Evolutionary conservation across 2,329 filamentous ascomycete genomes (phyloP), one percentile per base, ranked within the genome.

Genomic region (Phialemonium atrogriseum): DNA sequence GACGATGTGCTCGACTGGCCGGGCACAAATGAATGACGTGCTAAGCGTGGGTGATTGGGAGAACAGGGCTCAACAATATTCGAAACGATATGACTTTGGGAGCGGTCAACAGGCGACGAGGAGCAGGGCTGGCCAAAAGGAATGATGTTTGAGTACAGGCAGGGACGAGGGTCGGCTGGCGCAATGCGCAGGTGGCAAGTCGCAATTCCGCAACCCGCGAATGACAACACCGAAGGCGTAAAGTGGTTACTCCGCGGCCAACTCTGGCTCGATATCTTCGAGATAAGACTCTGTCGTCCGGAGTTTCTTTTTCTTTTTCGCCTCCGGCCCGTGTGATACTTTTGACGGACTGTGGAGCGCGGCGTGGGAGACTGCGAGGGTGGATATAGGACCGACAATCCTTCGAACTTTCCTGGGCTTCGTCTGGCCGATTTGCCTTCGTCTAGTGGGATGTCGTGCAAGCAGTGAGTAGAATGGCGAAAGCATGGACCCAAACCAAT

Each of bases 11-110:
- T n/a, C n/a, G 10, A 14, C 7, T 26, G 12, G 11, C 28, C 17
- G 5, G 19, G 20, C 12, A 16, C n/a, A 21, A 21, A 17, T 34
- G 42, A n/a, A 50, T 50, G 33, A 45, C 48, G 48, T 50, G 48
- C 48, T 50, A 40, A 30, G 17, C 29, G 30, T 37, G 30, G 28
- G 36, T 32, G 30, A 30, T 30, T 39, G 39, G 20, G 33, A 29
- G 19, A 32, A 32, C 33, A 27, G 24, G 27, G 23, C 18, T 24
- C 12, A 16, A 6, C 9, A 14, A 12, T 15, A 11, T 13, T 24
- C 13, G 15, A 20, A 2, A 17, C 15, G 19, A 20, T 20, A 19
- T 20, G 21, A 19, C 19, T 27, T 13, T 13, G n/a, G 20, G 13
- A 16, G 28, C 28, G 28, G 28, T 30, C 28, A 30, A 24, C 20